Evolutionary conservation across 2,329 filamentous ascomycete genomes (phyloP), one percentile per base, ranked within the genome.

Genomic region (Alternaria atra): DNA sequence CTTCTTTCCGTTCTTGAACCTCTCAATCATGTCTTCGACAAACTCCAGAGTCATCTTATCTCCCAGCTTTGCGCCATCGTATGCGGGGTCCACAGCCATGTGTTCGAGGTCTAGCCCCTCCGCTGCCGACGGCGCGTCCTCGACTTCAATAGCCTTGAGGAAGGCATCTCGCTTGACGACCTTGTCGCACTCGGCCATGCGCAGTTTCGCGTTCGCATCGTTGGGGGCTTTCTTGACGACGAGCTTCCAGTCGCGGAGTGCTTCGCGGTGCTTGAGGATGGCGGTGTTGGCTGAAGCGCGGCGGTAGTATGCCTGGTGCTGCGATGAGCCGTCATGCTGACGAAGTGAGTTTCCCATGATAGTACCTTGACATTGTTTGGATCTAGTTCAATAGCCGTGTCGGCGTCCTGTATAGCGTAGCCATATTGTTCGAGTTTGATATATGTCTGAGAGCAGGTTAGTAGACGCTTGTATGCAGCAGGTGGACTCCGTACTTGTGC

Each of bases 401-500:
- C 92, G 32, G 94, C 93, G 81, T 99, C 95, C 53, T 89, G 85
- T 71, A 98, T 91, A 25, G 95, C 94, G 82, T 94, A 97, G 39
- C 95, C 95, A 77, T 94, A 98, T 20, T 94, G 89, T 80, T 99
- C 95, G 39, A 94, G 90, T 83, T 97, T 98, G 80, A 99, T 94
- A 78, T 99, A 87, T 66, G 92, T 92, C 93, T 97, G 51, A 52
- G 53, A 30, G 10, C 17, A 23, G 43, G 61, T 77, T 29, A 77
- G 70, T 52, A 58, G 8, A 39, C 52, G 64, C 68, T 69, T 64
- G 51, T n/a, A 37, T 29, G 59, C 55, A 51, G 50, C 17, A 23
- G 44, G 53, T 34, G 43, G 50, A 52, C 64, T 58, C 81, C 86
- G 65, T 80, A 97, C 94, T 87, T 97, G 94, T 20, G 95, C 95